Conservation (phyloP, 768 basidiomycete genomes). For the Amanita exitialis region DNA sequence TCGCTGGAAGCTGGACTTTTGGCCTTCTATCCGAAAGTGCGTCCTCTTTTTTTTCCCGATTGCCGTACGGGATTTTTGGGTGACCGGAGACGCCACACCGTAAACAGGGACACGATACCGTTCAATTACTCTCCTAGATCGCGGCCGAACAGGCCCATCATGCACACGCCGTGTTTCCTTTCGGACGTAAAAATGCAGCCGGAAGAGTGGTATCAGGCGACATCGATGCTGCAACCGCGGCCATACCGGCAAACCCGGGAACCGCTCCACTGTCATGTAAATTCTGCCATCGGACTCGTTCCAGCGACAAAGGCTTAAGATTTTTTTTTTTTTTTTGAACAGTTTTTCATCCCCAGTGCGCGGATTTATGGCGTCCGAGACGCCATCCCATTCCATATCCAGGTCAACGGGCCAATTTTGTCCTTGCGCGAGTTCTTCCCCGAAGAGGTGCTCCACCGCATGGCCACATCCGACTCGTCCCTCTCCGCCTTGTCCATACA, state of each 20-base stretch:
- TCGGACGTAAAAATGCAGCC: conserved; percentile 50
- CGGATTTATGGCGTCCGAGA: conserved; percentile 45
- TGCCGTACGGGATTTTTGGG: no score
- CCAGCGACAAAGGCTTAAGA: neutral
- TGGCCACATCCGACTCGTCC: neutral
- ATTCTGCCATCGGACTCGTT: conserved; percentile 11
- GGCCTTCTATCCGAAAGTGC: conserved; percentile 38
- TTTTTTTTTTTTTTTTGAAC: neutral
- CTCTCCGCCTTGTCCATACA: conserved; percentile 15
- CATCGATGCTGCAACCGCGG: conserved; percentile 30
- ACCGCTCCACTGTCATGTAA: conserved; percentile 42
- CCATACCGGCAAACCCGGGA: conserved; percentile 18
- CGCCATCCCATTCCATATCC: conserved; percentile 56
- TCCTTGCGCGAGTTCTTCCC: conserved; percentile 33
- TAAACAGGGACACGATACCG: conserved; percentile 29
- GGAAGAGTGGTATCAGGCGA: conserved; percentile 55
- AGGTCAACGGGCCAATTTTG: conserved; percentile 36
- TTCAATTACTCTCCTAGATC: conserved; percentile 44
- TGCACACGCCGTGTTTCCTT: conserved; percentile 38
- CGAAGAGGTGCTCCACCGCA: neutral
- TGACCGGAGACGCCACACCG: no score
- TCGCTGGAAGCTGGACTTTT: conserved; percentile 29
- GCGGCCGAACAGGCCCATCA: conserved; percentile 45
- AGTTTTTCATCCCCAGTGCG: conserved; percentile 54
- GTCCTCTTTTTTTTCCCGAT: conserved; percentile 6